Evolutionary conservation across 441 rosid genomes (phyloP).

Genomic region (Populus trichocarpa): DNA sequence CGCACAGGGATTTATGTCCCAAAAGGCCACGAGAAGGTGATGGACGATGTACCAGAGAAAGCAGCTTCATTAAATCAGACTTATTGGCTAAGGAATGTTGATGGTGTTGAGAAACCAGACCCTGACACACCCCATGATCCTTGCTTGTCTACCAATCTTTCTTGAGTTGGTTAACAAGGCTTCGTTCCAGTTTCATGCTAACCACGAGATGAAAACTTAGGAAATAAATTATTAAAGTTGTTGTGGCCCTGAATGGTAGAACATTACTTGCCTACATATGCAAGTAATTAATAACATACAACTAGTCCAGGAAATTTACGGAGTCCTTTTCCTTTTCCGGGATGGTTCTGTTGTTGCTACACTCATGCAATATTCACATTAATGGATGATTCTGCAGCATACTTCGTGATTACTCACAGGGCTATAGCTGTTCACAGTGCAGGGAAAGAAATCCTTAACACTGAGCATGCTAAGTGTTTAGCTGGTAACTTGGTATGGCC

Average conservation of each 20-base stretch:
- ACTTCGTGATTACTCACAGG: no score
- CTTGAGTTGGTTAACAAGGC: neutral
- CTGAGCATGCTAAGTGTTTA: no score
- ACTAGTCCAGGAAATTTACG: neutral
- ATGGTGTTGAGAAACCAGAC: constrained; percentile 52
- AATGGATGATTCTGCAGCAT: neutral
- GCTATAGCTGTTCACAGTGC: no score
- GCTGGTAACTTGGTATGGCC: no score
- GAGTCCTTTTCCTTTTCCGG: neutral
- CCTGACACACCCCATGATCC: constrained; percentile 12
- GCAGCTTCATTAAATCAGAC: constrained; percentile 50
- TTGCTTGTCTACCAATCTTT: neutral
- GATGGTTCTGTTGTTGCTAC: neutral
- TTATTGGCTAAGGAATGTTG: constrained; percentile 62
- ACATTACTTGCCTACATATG: no score
- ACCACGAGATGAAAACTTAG: neutral
- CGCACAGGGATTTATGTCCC: constrained; percentile 76
- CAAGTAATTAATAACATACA: neutral
- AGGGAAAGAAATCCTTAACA: no score
- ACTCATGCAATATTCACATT: neutral
- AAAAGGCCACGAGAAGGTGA: constrained; percentile 60
- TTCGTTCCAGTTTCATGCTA: neutral
- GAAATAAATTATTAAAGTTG: neutral
- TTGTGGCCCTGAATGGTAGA: neutral
- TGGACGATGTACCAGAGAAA: constrained; percentile 54